Percentiles rank a stretch among this genome's conserved stretches.
phyloP scores from a whole-genome alignment of 2,329 filamentous ascomycete species.

The Pyrenophora graminea region DNA sequence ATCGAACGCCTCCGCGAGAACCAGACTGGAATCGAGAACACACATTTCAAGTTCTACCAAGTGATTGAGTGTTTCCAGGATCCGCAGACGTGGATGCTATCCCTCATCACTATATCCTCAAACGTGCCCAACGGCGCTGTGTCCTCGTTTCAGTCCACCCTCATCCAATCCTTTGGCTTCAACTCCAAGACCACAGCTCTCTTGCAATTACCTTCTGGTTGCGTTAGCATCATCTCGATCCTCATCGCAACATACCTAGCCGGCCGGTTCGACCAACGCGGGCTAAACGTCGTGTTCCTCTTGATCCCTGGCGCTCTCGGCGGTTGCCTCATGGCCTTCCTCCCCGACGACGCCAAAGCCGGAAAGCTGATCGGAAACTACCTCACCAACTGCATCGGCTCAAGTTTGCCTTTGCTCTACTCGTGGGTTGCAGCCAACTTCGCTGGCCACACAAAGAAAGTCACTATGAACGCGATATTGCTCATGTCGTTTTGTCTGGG shows the following conservation, averaged over 20 bases:
- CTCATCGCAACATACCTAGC: constrained; percentile 30
- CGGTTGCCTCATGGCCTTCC: constrained; percentile 28
- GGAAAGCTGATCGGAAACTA: constrained; percentile 44
- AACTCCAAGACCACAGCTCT: constrained; percentile 38
- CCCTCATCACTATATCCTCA: constrained; percentile 38
- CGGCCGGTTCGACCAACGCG: constrained; percentile 30
- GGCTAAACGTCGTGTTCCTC: constrained; percentile 22
- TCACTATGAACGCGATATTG: constrained; percentile 59
- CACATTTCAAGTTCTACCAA: constrained; percentile 52
- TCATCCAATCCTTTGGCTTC: constrained; percentile 46
- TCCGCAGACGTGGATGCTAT: constrained; percentile 46
- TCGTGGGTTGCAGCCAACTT: constrained; percentile 55
- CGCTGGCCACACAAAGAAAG: constrained; percentile 51
- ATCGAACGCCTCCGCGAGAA: constrained; percentile 52
- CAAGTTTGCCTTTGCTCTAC: constrained; percentile 37
- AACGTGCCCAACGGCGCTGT: constrained; percentile 48
- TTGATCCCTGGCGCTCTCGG: constrained; percentile 27
- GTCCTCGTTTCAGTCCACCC: constrained; percentile 34
- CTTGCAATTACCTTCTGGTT: constrained; percentile 34
- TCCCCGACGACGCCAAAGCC: constrained; percentile 17
- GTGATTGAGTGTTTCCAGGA: constrained; percentile 52
- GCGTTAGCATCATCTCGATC: constrained; percentile 28
- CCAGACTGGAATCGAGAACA: constrained; percentile 57
- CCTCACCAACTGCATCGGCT: constrained; percentile 52
- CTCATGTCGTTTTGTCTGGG: constrained; percentile 50